phyloP scores from a whole-genome alignment of 2,329 filamentous ascomycete genomes.

The Sporothrix euskadiensis region DNA sequence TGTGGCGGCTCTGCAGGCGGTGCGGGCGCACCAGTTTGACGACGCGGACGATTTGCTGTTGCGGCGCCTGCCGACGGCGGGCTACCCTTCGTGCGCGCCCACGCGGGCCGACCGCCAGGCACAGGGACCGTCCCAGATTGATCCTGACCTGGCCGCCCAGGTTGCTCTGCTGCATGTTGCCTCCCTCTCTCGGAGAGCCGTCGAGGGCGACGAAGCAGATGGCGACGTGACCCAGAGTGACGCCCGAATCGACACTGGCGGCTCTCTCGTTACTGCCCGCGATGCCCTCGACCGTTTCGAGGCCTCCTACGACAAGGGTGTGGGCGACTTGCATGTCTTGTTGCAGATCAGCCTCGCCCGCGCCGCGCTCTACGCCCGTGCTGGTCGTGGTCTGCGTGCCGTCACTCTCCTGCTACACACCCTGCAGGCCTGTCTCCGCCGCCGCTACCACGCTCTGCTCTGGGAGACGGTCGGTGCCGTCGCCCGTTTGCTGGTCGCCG shows the following conservation, averaged over 20 bases:
- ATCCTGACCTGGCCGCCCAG: constrained; percentile 54
- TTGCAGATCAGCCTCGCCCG: constrained; percentile 69
- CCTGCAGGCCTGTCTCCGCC: constrained; percentile 69
- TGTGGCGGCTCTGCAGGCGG: constrained; percentile 28
- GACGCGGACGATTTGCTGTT: constrained; percentile 31
- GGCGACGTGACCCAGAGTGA: neutral
- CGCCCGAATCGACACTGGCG: neutral
- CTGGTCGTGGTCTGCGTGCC: constrained; percentile 69
- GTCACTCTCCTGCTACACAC: constrained; percentile 78
- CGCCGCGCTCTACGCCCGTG: constrained; percentile 66
- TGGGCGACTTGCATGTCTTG: constrained; percentile 57
- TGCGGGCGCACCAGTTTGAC: constrained; percentile 27
- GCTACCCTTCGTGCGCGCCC: constrained; percentile 25
- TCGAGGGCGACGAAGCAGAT: constrained; percentile 29
- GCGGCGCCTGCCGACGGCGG: constrained; percentile 28
- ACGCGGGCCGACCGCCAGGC: neutral
- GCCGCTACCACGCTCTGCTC: constrained; percentile 66
- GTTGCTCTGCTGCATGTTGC: constrained; percentile 57
- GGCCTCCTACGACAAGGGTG: constrained; percentile 32
- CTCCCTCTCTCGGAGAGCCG: constrained; percentile 50
- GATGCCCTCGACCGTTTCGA: constrained; percentile 45
- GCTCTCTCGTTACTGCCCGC: constrained; percentile 33
- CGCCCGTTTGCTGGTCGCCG: constrained; percentile 65
- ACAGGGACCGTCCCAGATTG: constrained; percentile 45
- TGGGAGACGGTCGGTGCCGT: constrained; percentile 72